Conservation (phyloP, 108 stramenopile genomes). For the Epithemia pelagica region DNA sequence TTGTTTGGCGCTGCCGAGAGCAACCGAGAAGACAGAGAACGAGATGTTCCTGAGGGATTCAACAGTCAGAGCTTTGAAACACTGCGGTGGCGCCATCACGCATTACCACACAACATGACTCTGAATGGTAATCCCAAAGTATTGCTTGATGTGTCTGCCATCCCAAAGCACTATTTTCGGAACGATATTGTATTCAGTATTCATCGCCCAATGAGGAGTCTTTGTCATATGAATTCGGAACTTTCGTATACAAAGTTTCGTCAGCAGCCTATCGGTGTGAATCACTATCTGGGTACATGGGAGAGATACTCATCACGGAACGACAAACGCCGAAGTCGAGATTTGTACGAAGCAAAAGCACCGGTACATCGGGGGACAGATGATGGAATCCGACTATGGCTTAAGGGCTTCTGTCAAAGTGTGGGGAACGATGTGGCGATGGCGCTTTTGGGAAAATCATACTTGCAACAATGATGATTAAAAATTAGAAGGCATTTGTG, state of each 20-base stretch:
- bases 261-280: slow-evolving; percentile 21
- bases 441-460: slow-evolving; percentile 12
- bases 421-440: slow-evolving; percentile 16
- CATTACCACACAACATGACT: slow-evolving; percentile 9
- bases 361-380: slow-evolving; percentile 16
- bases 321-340: slow-evolving; percentile 23
- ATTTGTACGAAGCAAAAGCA: slow-evolving; percentile 25
- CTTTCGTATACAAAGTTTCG: slow-evolving; percentile 4
- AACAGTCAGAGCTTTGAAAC: slow-evolving; percentile 11
- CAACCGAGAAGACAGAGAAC: background rate
- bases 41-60: slow-evolving; percentile 3
- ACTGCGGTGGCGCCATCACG: slow-evolving; percentile 19
- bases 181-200: slow-evolving; percentile 20
- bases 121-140: slow-evolving; percentile 26
- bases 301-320: slow-evolving; percentile 25
- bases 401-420: slow-evolving; percentile 15
- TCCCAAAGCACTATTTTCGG: slow-evolving; percentile 8
- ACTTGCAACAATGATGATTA: background rate
- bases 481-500: background rate
- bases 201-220: slow-evolving; percentile 7
- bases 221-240: slow-evolving; percentile 10
- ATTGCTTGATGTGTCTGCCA: slow-evolving; percentile 21
- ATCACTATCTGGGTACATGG: slow-evolving; percentile 37
- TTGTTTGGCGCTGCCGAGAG: slow-evolving; percentile 17
- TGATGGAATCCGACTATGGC: slow-evolving; percentile 12